Conservation (phyloP, 306 rosid species). For the Astragalus membranaceus region DNA sequence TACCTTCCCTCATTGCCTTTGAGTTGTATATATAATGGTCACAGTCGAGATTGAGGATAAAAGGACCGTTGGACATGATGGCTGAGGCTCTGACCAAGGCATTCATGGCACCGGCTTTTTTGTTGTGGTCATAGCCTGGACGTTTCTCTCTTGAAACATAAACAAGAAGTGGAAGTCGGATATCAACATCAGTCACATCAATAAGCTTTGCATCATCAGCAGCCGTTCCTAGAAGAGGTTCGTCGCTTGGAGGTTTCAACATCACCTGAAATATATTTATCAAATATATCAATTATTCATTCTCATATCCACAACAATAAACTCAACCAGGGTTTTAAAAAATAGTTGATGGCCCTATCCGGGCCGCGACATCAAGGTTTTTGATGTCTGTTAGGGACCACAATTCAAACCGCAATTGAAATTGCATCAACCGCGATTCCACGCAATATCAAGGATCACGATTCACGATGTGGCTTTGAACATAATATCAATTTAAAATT, state of each 20-base stretch:
- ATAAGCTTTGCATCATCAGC: slow-evolving; percentile 60
- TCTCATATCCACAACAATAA: not conserved
- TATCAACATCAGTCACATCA: slow-evolving; percentile 54
- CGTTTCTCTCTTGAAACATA: slow-evolving; percentile 97
- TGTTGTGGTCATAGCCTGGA: slow-evolving; percentile 94
- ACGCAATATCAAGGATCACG: no score
- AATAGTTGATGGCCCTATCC: not conserved
- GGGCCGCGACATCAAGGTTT: not conserved
- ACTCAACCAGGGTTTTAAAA: not conserved
- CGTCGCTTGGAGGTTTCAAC: slow-evolving; percentile 97
- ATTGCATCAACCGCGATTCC: not conserved
- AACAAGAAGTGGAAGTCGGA: slow-evolving; percentile 89
- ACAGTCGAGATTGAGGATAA: slow-evolving; percentile 89
- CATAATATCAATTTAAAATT: no score
- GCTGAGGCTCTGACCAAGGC: slow-evolving; percentile 94
- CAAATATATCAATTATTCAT: not conserved
- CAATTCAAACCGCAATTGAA: not conserved
- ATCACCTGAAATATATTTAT: slow-evolving; percentile 60
- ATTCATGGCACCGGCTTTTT: slow-evolving; percentile 96
- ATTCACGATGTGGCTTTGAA: no score
- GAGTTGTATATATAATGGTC: slow-evolving; percentile 90
- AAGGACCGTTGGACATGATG: slow-evolving; percentile 90
- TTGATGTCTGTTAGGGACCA: not conserved
- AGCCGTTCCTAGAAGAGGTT: slow-evolving; percentile 62
- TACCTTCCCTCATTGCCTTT: slow-evolving; percentile 94